Conservation (phyloP, 2,329 filamentous ascomycete genomes). For the Verticillium nubilum region DNA sequence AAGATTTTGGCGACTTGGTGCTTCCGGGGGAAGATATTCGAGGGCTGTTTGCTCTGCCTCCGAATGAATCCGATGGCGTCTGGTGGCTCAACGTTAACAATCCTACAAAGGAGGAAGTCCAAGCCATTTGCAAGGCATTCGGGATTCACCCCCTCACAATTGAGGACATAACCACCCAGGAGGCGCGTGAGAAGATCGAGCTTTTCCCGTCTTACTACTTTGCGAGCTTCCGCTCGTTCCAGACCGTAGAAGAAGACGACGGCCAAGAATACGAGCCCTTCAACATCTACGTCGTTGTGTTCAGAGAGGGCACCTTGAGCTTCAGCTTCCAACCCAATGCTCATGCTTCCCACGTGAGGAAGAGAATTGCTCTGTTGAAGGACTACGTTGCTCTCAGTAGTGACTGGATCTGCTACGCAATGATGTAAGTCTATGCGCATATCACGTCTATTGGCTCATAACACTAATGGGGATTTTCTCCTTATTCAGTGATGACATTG, state of each 20-base stretch:
- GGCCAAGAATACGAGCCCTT: conserved; percentile 87
- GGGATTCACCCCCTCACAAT: conserved; percentile 92
- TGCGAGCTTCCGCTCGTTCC: conserved; percentile 93
- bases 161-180: conserved; percentile 92
- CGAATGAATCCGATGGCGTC: conserved; percentile 67
- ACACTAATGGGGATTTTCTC: background rate
- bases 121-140: conserved; percentile 87
- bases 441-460: background rate
- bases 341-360: conserved; percentile 83
- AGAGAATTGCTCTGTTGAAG: conserved; percentile 85
- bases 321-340: conserved; percentile 88
- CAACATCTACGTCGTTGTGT: conserved; percentile 95
- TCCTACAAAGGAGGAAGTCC: conserved; percentile 82
- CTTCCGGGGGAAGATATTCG: conserved; percentile 86
- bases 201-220: conserved; percentile 98
- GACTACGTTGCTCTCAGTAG: conserved; percentile 93
- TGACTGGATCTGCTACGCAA: conserved; percentile 98
- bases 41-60: conserved; percentile 71
- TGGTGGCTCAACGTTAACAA: conserved; percentile 98
- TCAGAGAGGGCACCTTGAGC: conserved; percentile 88
- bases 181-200: conserved; percentile 97
- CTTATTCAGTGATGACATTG: conserved; percentile 77
- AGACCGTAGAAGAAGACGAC: conserved; percentile 67
- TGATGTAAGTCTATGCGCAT: conserved; percentile 69
- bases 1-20: conserved; percentile 81